Base-by-base conservation (phyloP, 2,329 filamentous ascomycete species). In the Fusarium sp. region DNA sequence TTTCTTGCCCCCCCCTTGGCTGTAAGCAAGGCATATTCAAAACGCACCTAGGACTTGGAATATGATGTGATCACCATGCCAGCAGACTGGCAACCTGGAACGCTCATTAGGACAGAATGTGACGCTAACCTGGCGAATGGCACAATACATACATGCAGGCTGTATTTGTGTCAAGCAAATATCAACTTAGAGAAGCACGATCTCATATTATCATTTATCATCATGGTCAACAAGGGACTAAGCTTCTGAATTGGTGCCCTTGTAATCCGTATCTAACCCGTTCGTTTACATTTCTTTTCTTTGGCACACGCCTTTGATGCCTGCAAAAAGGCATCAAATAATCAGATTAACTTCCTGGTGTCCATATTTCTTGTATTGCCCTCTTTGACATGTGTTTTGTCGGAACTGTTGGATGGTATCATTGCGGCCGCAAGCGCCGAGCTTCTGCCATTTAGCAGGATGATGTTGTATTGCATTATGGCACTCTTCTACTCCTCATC, bases 401-500 rank as follows among this genome's bases (percentile, higher is more conserved):
- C 63, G 63, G 66, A 70, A 60, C 59, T 49, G 69, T 57, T 69
- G 58, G 46, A 60, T 54, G 65, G 56, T 49, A 57, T 71, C 66
- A 55, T 66, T 54, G 38, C 66, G 55, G 63, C 65, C 63, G 63
- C 62, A 64, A 66, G 74, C 62, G 66, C 61, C 65, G 38, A 56
- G 63, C 60, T 63, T 66, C 70, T 68, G 65, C 58, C 58, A 67
- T 66, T 57, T 57, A 63, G 55, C 65, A 66, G 63, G 58, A 64
- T 69, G 60, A 46, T 73, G 59, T 63, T 49, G 45, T 68, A 66
- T 63, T 60, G 51, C 54, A 52, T 61, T 41, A 60, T 64, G 58
- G 33, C 44, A 29, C 21, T 37, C 23, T 10, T 72, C 73, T 82
- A 83, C 74, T 83, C 81, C 29, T 83, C 81, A n/a, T 82, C 82